phyloP scores from a whole-genome alignment of 176 grass and related monocot genomes.

The Avena eriantha region DNA sequence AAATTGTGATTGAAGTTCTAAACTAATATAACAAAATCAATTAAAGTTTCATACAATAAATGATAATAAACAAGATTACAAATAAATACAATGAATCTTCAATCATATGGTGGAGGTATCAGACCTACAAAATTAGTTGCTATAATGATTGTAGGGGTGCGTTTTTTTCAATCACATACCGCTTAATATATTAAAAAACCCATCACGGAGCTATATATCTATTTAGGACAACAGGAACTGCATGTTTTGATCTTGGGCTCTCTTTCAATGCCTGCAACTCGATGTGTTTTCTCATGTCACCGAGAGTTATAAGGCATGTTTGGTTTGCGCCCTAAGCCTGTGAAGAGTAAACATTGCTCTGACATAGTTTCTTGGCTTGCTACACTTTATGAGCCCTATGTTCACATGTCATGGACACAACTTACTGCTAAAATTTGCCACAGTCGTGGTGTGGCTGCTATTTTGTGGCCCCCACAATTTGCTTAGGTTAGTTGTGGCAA shows the following conservation, averaged over 20 bases:
- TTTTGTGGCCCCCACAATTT: background rate
- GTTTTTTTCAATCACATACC: background rate
- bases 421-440: background rate
- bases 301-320: background rate
- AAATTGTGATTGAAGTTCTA: background rate
- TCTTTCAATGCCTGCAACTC: background rate
- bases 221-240: background rate
- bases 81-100: slow-evolving; percentile 3
- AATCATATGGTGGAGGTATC: background rate
- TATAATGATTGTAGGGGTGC: background rate
- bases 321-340: background rate
- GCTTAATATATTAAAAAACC: background rate
- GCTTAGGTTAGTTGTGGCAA: background rate
- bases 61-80: background rate
- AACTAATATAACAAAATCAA: background rate
- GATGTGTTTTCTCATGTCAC: background rate
- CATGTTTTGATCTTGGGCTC: background rate
- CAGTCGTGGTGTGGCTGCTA: background rate
- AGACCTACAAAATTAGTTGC: background rate
- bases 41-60: background rate
- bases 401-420: background rate
- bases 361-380: background rate
- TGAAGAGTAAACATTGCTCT: background rate
- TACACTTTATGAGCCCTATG: background rate
- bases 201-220: background rate